phyloP scores from a whole-genome alignment of 192 early-diverging fungal species.

The Coemansia sp. region DNA sequence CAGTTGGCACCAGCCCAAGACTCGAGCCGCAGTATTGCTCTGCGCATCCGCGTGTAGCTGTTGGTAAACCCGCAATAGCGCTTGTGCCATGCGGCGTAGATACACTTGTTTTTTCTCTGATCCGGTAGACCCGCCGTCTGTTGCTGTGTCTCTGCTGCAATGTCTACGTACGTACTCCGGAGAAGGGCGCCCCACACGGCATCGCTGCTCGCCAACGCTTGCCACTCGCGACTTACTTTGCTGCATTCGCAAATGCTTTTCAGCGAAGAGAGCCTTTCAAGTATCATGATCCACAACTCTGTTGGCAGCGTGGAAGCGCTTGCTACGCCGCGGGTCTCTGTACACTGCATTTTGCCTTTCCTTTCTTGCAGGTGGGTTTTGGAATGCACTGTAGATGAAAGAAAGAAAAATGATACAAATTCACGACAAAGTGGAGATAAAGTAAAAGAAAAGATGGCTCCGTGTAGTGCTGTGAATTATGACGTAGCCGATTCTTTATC shows the following conservation, averaged over 20 bases:
- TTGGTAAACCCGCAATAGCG: conserved; percentile 33
- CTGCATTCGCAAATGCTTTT: conserved; percentile 37
- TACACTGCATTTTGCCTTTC: background rate
- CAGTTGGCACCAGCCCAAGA: conserved; percentile 24
- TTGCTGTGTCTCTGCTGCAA: background rate
- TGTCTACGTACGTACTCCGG: conserved; percentile 8
- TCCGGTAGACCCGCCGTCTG: background rate
- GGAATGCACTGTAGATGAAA: too few relatives aligned
- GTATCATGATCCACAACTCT: conserved; percentile 30
- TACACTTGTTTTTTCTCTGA: conserved; percentile 19
- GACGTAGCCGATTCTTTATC: background rate
- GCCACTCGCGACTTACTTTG: conserved; percentile 34
- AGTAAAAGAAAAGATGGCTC: background rate
- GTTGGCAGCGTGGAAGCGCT: conserved; percentile 12
- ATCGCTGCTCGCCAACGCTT: conserved; percentile 20
- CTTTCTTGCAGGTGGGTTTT: too few relatives aligned
- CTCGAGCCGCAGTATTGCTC: conserved; percentile 23
- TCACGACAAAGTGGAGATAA: background rate
- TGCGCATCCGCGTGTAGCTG: conserved; percentile 47
- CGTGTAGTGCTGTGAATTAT: background rate
- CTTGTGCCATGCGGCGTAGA: conserved; percentile 28
- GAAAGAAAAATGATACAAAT: background rate
- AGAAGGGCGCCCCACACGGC: conserved; percentile 32
- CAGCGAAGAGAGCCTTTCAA: conserved; percentile 19
- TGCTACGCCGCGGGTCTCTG: background rate